These are phyloP conservation scores for Linum tenue DNA, from an alignment of 345 rosid species.

Conservation along the genomic window DNA sequence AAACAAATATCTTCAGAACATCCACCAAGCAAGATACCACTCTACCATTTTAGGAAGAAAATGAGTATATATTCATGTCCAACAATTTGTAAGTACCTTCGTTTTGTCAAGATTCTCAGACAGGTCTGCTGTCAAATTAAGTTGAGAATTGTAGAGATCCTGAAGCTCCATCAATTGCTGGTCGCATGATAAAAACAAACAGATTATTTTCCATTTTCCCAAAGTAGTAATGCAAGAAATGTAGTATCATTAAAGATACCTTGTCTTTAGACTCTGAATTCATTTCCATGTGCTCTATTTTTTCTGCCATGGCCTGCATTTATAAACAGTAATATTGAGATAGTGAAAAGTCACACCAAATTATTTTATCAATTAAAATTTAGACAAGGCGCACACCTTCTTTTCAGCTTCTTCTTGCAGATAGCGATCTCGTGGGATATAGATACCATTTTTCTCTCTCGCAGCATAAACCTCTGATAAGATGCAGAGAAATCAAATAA, in stretches of 20 bases:
- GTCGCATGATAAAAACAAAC: conserved; percentile 15
- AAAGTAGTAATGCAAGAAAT: conserved; percentile 4
- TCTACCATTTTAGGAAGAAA: not conserved
- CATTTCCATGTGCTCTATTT: conserved; percentile 87
- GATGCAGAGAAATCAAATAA: conserved; percentile 8
- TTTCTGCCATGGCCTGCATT: conserved; percentile 88
- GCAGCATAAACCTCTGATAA: conserved; percentile 86
- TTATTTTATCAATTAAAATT: conserved; percentile 3
- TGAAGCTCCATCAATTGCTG: conserved; percentile 86
- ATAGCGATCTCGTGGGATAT: conserved; percentile 86
- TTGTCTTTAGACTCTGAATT: conserved; percentile 76
- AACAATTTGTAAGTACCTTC: conserved; percentile 42
- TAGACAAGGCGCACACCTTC: conserved; percentile 43
- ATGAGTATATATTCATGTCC: not conserved
- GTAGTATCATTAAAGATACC: conserved; percentile 27
- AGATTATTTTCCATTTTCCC: not conserved
- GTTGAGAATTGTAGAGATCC: conserved; percentile 75
- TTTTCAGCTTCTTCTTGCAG: conserved; percentile 93
- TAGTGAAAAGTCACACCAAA: conserved; percentile 2
- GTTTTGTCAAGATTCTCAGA: conserved; percentile 77
- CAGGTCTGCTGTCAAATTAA: conserved; percentile 51
- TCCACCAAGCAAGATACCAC: not conserved
- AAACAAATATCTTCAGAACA: conserved; percentile 11
- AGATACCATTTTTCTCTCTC: conserved; percentile 96
- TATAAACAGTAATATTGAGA: conserved; percentile 14